Evolutionary conservation across 1,284 basidiomycete genomes (phyloP), one percentile per base, ranked within the genome.

Genomic region (Apiotrichum sp.): DNA sequence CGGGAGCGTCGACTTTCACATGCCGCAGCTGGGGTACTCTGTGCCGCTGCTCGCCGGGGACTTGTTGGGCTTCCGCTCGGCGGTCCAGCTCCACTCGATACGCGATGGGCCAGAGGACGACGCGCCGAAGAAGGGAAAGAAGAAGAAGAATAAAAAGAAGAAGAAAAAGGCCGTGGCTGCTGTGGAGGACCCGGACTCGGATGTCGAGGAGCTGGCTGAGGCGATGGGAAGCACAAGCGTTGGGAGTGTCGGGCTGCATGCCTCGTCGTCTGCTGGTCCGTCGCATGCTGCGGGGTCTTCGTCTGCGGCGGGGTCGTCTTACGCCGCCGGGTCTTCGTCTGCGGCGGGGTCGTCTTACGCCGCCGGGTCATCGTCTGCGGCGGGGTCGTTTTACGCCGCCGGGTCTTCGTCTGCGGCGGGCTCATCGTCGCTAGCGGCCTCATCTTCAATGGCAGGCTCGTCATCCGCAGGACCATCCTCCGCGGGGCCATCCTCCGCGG

Each of bases 81-180:
- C 36, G 10, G 36, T 40, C 3, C 47, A 49, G 39, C 4, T 33
- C 13, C 47, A 49, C 38, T 11, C 22, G 13, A 39, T 49, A 35
- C 29, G 14, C 14, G 47, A 49, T 36, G 39, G 29, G 3, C 38
- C 11, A 29, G 29, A 29, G 29, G 29, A 29, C 29, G 29, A 29
- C 29, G 29, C 29, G 29, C 34, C 41, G 40, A 50, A 50, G 14
- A 50, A 50, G 40, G 42, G 22, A 10, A 50, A 41, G 49, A 50
- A 50, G 49, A 42, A 50, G 40, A 50, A 50, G 14, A 50, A 50
- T 31, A 50, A 34, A 10, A 50, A 41, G 49, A 50, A 50, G 49
- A 50, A 50, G 32, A 50, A 50, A 29, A 34, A 34, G 14, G 6
- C 11, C 8, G n/a, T 16, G 3, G 32, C 40, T 3, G 49, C 31